Evolutionary conservation across 163 green algal genomes (phyloP).

Genomic region (Chlamydomonas reinhardtii): DNA sequence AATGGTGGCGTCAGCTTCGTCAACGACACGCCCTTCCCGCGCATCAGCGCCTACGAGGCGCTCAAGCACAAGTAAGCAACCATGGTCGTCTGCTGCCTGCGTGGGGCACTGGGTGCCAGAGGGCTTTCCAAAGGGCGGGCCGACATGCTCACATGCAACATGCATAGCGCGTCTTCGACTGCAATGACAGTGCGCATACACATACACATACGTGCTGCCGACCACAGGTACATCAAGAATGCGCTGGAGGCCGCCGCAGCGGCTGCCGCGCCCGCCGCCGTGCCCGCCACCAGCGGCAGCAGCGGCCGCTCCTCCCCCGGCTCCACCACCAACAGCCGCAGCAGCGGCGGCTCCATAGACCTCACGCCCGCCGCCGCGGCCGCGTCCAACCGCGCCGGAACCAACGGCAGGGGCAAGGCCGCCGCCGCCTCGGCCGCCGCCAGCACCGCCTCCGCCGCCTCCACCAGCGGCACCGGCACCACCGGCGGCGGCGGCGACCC

Average conservation of each 20-base stretch:
- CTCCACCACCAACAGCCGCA: background rate
- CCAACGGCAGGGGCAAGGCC: background rate
- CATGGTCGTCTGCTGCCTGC: too few relatives aligned
- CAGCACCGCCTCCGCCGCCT: background rate
- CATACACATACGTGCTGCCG: too few relatives aligned
- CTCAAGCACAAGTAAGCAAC: constrained; percentile 55
- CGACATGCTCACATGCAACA: too few relatives aligned
- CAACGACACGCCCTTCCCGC: constrained; percentile 55
- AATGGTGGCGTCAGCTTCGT: constrained; percentile 63
- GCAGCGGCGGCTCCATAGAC: too few relatives aligned
- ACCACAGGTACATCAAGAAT: constrained; percentile 27
- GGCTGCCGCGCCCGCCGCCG: background rate
- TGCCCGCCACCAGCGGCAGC: background rate
- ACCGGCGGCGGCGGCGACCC: background rate
- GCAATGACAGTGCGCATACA: too few relatives aligned
- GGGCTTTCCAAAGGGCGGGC: too few relatives aligned
- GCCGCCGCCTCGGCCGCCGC: background rate
- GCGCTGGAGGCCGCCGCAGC: background rate
- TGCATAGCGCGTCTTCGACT: too few relatives aligned
- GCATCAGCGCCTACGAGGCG: constrained; percentile 62
- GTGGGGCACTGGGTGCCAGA: too few relatives aligned
- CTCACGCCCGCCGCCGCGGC: too few relatives aligned
- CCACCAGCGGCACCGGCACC: background rate
- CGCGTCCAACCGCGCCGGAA: background rate
- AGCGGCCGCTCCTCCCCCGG: background rate